Percentiles rank a stretch among this genome's conserved stretches.
Conservation (phyloP, 139 green algal genomes). For the Chlamydomonas incerta region DNA sequence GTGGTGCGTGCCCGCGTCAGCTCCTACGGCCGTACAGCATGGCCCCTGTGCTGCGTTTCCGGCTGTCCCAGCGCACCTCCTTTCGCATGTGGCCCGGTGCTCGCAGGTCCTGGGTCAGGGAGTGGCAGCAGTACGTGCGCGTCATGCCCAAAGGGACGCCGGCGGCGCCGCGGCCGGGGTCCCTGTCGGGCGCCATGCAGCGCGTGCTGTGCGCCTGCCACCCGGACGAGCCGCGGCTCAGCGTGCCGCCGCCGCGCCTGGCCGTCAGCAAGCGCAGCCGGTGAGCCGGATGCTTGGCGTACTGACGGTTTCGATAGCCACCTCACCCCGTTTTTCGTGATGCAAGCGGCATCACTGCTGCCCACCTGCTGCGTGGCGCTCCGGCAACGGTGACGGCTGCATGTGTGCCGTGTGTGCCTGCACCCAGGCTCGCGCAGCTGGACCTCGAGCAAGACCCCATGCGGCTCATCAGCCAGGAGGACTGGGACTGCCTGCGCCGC, state of each 20-base stretch:
- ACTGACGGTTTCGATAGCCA: no score
- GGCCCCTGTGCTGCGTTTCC: no score
- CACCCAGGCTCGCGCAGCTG: conserved; percentile 32
- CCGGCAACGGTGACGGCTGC: no score
- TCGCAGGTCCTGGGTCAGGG: conserved; percentile 5
- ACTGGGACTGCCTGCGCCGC: conserved; percentile 48
- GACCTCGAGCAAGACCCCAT: conserved; percentile 58
- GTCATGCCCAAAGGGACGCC: neutral
- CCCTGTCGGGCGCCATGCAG: conserved; percentile 52
- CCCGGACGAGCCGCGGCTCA: conserved; percentile 34
- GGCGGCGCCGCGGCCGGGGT: conserved; percentile 22
- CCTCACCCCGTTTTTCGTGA: no score
- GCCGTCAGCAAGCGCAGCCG: conserved; percentile 59
- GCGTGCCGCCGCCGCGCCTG: conserved; percentile 54
- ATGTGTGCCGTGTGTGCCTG: no score
- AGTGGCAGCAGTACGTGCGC: conserved; percentile 13
- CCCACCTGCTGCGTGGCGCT: no score
- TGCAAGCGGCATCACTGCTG: no score
- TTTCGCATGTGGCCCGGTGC: no score
- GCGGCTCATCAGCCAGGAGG: conserved; percentile 43
- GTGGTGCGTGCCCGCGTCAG: no score
- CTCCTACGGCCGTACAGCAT: no score
- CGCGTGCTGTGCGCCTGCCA: conserved; percentile 67
- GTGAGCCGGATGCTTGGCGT: conserved; percentile 55
- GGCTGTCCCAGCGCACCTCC: no score